Conservation (phyloP, 225 moss, liverwort and hornwort genomes). For the Pseudisothecium myosuroides region DNA sequence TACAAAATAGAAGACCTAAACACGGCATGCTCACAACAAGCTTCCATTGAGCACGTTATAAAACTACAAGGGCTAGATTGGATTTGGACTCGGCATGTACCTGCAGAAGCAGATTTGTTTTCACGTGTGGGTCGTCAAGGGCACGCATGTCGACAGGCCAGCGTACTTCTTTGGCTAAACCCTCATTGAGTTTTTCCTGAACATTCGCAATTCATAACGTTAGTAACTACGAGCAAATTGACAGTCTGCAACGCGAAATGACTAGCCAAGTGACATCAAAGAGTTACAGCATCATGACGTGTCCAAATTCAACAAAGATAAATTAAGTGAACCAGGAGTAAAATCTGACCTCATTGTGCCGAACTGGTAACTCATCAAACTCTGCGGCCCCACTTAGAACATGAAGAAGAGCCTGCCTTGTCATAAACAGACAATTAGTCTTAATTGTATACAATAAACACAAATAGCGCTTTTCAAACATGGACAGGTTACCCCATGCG, state of each 20-base stretch:
- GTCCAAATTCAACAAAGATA: not conserved
- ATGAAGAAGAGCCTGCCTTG: constrained; percentile 70
- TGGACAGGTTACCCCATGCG: not conserved
- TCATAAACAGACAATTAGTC: not conserved
- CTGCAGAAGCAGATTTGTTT: constrained; percentile 91
- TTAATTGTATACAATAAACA: not conserved
- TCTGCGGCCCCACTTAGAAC: constrained; percentile 89
- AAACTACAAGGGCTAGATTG: not conserved
- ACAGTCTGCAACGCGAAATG: not conserved
- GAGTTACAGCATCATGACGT: not conserved
- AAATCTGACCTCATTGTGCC: constrained; percentile 84
- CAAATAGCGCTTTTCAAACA: not conserved
- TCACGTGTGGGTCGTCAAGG: constrained; percentile 95
- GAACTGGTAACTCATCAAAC: constrained; percentile 95
- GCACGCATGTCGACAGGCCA: constrained; percentile 78
- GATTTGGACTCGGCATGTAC: constrained; percentile 12
- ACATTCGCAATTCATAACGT: not conserved
- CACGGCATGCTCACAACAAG: not conserved
- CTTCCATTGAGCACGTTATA: not conserved
- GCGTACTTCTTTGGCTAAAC: constrained; percentile 57
- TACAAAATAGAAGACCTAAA: not conserved
- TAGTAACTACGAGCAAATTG: not conserved
- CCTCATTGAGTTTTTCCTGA: constrained; percentile 92
- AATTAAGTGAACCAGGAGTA: not conserved
- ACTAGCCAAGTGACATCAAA: not conserved